Base-by-base conservation (phyloP, 495 filamentous ascomycete species). In the Penicillium atrosanguineum region DNA sequence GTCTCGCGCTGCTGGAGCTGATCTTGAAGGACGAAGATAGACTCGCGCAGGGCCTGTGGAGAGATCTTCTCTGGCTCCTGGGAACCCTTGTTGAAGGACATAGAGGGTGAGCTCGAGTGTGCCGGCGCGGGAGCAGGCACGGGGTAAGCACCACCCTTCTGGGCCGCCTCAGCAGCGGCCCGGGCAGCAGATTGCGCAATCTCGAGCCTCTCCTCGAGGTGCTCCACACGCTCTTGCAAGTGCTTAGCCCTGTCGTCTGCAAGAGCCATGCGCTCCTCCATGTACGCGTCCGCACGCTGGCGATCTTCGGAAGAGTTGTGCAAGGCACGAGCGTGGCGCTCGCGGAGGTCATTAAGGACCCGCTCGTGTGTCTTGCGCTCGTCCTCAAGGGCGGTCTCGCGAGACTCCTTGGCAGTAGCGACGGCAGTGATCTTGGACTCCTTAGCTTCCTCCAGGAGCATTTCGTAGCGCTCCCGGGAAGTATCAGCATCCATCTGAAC, bases 1-100 rank as follows among this genome's bases (percentile, higher is more conserved):
- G 83, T 79, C 71, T 97, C 94, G 50, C 94, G 91, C 62, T 93
- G 89, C 63, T 97, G 93, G 41, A 98, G 82, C 63, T 98, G 94
- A 66, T 95, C 92, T 67, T 97, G 95, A 25, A 98, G 81, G 19
- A 96, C 94, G 63, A 95, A 79, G 63, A 98, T 95, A 7, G 93
- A 95, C 70, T 98, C 95, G 21, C 94, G 87, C 34, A 98, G 81
- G 11, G 94, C 94, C 68, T 96, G 91, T 6, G 91, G 90, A 14
- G 91, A 95, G 48, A 95, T 88, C 76, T 88, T 94, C 63, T 94
- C 89, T 0, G 89, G 89, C 20, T 83, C 68, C 19, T 81, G 76
- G 40, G 84, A 77, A 44, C 60, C 69, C 61, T 73, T 62, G 50
- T 48, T 65, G 60, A 66, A 69, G 9, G 73, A 67, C 60, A 78